Evolutionary conservation across 352 stramenopile species (phyloP), one percentile per base, ranked within the genome.

Genomic region (Hyaloperonospora arabidopsidis): DNA sequence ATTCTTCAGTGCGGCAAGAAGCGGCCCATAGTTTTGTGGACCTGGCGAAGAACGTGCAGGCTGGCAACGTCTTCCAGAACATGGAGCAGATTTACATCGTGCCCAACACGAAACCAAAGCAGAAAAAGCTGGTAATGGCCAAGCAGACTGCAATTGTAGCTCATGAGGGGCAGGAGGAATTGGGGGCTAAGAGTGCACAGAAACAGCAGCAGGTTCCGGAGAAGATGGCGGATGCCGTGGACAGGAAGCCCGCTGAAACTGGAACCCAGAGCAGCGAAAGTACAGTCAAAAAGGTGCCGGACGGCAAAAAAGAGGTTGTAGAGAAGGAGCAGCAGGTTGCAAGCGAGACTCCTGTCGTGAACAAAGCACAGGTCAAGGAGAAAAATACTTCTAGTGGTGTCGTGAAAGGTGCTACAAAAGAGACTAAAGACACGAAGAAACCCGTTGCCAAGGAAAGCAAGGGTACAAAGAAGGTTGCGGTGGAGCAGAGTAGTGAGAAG

Each of bases 21-120:
- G 52, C 60, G 36, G 53, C 61, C 13, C 74, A 83, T 52, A 76
- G 54, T 34, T 90, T 88, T 38, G 77, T 87, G 44, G 79, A 90
- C 39, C 55, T 90, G 45, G 74, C 75, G 57, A 90, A 90, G 68
- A 86, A 83, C 28, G 76, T 87, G 40, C 79, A 90, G 59, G 67
- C 76, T 12, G 77, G 77, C 51, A 88, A 87, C 41, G 74, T 84
- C 23, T 90, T 90, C 52, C 45, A 68, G 47, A 71, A 81, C 55
- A 90, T 90, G 79, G 79, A 90, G 64, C 79, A 86, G 59, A 74
- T 90, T 25, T 90, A 87, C 55, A 66, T 90, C 11, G 75, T 80
- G 18, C 28, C 60, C 17, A 79, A 79, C 55, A 21, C 36, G 29
- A 32, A 46, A 7, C 5, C 39, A 34, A 55, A 48, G 49, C 67